phyloP scores from a whole-genome alignment of 495 filamentous ascomycete genomes.

The Podospora pseudocomata region DNA sequence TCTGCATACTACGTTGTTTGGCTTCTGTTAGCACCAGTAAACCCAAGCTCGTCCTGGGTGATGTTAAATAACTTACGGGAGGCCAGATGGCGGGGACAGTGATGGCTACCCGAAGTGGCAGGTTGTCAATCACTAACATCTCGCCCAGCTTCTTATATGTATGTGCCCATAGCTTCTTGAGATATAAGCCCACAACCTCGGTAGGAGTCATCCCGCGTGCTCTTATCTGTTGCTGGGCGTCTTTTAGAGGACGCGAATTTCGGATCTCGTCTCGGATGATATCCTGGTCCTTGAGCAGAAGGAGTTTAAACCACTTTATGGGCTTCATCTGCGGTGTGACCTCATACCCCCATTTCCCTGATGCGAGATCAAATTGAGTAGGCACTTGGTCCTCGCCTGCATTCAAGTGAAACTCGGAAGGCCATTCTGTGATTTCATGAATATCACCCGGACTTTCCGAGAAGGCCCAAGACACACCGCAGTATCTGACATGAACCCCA shows the following conservation, averaged over 20 bases:
- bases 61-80: not conserved
- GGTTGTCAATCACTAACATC: slow-evolving; percentile 20
- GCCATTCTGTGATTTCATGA: slow-evolving; percentile 25
- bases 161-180: slow-evolving; percentile 26
- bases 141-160: slow-evolving; percentile 19
- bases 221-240: slow-evolving; percentile 14
- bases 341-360: slow-evolving; percentile 26
- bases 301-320: slow-evolving; percentile 32
- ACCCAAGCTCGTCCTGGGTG: too few relatives aligned
- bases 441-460: slow-evolving; percentile 21
- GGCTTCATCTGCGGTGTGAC: slow-evolving; percentile 22
- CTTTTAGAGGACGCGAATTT: slow-evolving; percentile 8
- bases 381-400: slow-evolving; percentile 26
- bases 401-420: slow-evolving; percentile 8
- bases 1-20: slow-evolving; percentile 17
- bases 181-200: slow-evolving; percentile 19
- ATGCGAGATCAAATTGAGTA: slow-evolving; percentile 20
- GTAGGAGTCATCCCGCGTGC: not conserved
- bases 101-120: slow-evolving; percentile 26
- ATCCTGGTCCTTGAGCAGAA: slow-evolving; percentile 26
- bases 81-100: slow-evolving; percentile 35
- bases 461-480: slow-evolving; percentile 27
- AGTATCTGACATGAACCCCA: slow-evolving; percentile 18
- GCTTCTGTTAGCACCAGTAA: too few relatives aligned
- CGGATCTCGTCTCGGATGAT: slow-evolving; percentile 16